Percentiles rank a stretch among this genome's conserved stretches.
Evolutionary conservation across 192 early-diverging fungal genomes (phyloP).

Genomic region (Gaertneriomyces semiglobifer): DNA sequence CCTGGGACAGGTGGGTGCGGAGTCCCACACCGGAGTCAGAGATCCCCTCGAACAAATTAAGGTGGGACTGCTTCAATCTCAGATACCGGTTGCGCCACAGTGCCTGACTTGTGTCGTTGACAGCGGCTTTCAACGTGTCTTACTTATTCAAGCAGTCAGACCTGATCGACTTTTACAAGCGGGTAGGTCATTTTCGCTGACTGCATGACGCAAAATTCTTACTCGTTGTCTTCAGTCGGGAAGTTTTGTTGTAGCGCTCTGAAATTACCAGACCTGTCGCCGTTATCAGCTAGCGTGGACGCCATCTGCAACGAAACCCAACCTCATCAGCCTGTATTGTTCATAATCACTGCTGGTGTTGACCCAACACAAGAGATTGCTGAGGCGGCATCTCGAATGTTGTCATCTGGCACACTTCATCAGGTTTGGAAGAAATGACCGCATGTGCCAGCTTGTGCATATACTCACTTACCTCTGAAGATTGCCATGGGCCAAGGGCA

Average conservation of each 20-base stretch:
- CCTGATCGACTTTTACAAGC: slow-evolving; percentile 54
- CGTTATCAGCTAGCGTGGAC: slow-evolving; percentile 41
- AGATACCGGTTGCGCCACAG: slow-evolving; percentile 7
- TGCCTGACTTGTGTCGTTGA: background rate
- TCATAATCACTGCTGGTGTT: slow-evolving; percentile 60
- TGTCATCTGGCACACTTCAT: background rate
- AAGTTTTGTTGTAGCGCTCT: slow-evolving; percentile 39
- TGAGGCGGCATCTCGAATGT: slow-evolving; percentile 12
- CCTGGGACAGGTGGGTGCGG: slow-evolving; percentile 46
- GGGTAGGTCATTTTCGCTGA: slow-evolving; percentile 31
- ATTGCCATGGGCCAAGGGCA: slow-evolving; percentile 63
- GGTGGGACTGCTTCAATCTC: slow-evolving; percentile 18
- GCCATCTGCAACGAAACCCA: slow-evolving; percentile 42
- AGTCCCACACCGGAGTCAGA: slow-evolving; percentile 34
- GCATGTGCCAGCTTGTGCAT: too few relatives aligned
- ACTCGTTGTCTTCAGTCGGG: slow-evolving; percentile 32
- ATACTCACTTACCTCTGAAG: slow-evolving; percentile 10
- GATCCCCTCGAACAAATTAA: slow-evolving; percentile 31
- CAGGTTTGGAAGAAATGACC: slow-evolving; percentile 29
- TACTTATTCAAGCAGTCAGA: slow-evolving; percentile 49
- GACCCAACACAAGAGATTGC: slow-evolving; percentile 55
- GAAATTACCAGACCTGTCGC: slow-evolving; percentile 38
- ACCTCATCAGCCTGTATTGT: slow-evolving; percentile 49
- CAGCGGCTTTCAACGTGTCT: slow-evolving; percentile 52
- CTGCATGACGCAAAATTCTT: background rate